These are phyloP conservation scores for Spizellomyces punctatus DNA, from an alignment of 192 early-diverging fungal species.

Conservation along the genomic window DNA sequence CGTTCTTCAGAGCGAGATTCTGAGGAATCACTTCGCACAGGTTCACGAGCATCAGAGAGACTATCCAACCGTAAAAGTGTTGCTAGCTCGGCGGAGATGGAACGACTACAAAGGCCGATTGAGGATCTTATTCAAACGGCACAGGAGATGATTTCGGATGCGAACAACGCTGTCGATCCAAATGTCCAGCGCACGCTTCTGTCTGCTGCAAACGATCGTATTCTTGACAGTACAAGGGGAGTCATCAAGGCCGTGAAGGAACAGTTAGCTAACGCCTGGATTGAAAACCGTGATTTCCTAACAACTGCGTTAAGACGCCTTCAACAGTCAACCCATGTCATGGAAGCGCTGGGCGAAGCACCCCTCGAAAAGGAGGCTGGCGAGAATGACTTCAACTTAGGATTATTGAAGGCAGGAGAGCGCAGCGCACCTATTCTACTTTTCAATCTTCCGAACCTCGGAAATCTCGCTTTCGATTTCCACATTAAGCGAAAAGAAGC, in stretches of 20 bases:
- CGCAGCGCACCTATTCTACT: conserved; percentile 40
- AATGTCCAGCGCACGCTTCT: conserved; percentile 34
- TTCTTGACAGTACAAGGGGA: conserved; percentile 45
- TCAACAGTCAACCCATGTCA: conserved; percentile 48
- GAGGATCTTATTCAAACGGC: conserved; percentile 43
- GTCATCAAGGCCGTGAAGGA: conserved; percentile 58
- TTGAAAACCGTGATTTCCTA: conserved; percentile 56
- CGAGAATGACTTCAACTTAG: conserved; percentile 51
- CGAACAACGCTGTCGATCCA: conserved; percentile 19
- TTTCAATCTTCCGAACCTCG: conserved; percentile 58
- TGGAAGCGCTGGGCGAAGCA: conserved; percentile 41
- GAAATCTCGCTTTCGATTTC: conserved; percentile 56
- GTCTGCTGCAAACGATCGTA: conserved; percentile 34
- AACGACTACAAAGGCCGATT: conserved; percentile 19
- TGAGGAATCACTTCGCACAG: not conserved
- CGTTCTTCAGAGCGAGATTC: not conserved
- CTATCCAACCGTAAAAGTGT: not conserved
- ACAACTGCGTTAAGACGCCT: conserved; percentile 42
- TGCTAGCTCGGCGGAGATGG: not conserved
- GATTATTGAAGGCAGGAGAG: conserved; percentile 48
- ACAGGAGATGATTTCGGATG: conserved; percentile 36
- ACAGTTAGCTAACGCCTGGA: conserved; percentile 51
- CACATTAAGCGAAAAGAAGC: conserved; percentile 35
- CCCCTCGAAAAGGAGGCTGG: conserved; percentile 24
- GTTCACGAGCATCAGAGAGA: not conserved